These are phyloP conservation scores for Magnaporthiopsis rhizophila DNA, from an alignment of 2,329 filamentous ascomycete genomes.

Conservation along the genomic window DNA sequence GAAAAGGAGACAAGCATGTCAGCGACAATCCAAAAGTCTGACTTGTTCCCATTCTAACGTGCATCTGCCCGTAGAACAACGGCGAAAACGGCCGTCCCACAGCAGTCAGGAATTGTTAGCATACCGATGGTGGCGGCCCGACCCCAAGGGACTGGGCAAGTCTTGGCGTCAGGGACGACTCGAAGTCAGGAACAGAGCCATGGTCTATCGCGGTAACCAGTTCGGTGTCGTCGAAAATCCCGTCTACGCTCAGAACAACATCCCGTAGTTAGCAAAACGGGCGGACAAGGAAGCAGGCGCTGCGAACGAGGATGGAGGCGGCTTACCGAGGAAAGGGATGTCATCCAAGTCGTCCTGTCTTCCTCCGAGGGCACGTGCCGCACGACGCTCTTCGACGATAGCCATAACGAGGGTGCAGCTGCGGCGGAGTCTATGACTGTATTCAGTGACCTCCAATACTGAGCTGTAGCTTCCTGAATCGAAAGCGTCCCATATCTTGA, in stretches of 20 bases:
- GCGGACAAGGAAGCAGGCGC: conserved; percentile 8
- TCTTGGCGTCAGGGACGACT: conserved; percentile 26
- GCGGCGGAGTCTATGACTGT: conserved; percentile 33
- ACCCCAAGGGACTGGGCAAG: conserved; percentile 38
- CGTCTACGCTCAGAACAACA: conserved; percentile 22
- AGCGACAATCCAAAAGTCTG: background rate
- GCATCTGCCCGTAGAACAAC: too few species aligned
- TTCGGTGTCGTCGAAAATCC: conserved; percentile 29
- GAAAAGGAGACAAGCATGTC: background rate
- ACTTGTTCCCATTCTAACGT: too few species aligned
- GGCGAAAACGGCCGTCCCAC: background rate
- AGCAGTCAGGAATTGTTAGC: background rate
- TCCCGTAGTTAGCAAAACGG: background rate
- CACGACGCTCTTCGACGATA: conserved; percentile 41
- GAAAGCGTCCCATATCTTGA: conserved; percentile 40
- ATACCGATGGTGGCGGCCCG: conserved; percentile 44
- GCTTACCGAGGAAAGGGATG: conserved; percentile 39
- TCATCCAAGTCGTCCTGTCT: conserved; percentile 32
- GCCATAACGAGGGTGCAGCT: conserved; percentile 47
- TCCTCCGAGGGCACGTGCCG: conserved; percentile 33
- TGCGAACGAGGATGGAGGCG: conserved; percentile 2
- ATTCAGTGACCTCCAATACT: conserved; percentile 37
- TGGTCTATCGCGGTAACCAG: conserved; percentile 42
- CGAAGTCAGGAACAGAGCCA: conserved; percentile 41
- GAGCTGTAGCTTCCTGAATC: conserved; percentile 42